Evolutionary conservation across 1,284 basidiomycete species (phyloP), one percentile per base, ranked within the genome.

Genomic region (Naganishia sp.): DNA sequence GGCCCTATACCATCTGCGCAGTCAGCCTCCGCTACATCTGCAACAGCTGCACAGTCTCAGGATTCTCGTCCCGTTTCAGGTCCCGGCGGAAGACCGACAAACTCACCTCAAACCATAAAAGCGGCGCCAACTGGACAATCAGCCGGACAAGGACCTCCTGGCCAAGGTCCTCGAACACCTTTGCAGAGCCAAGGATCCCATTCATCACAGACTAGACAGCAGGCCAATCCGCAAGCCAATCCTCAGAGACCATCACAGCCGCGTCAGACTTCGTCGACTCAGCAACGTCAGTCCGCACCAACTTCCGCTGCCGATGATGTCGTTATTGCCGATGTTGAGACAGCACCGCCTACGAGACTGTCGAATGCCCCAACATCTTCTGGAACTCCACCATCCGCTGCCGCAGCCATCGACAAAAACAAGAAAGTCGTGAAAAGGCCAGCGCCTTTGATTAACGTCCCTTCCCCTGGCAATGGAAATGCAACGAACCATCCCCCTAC

Each of bases 291-390:
- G 25, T 25, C 55, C 3, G 43, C 43, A 16, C 55, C 21, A 23
- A n/a, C 53, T 21, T 39, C 53, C 4, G 31, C 16, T 10, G 43
- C 43, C 43, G 55, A 57, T 4, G 43, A 57, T 31, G 55, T 57
- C 23, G 55, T 57, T 13, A 57, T 57, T 18, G 55, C 55, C 23
- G 55, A 57, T 16, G 55, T 57, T 23, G 55, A 57, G 18, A 18
- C 44, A 28, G 42, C 11, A 28, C 55, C 55, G 9, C 45, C 55
- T 2, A 43, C 42, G 18, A 45, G 45, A 46, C 21, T n/a, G 43
- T 2, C 55, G 15, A 16, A 23, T 3, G 23, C 25, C 13, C 25
- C 55, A 1, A 10, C 9, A 5, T 31, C n/a, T 18, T 18, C n/a
- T 39, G 39, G 21, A 0, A 13, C 55, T 15, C 28, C 55, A 28